Percentiles rank a stretch among this genome's conserved stretches.
Conservation (phyloP, 768 basidiomycete species). For the Podaxis rugospora region DNA sequence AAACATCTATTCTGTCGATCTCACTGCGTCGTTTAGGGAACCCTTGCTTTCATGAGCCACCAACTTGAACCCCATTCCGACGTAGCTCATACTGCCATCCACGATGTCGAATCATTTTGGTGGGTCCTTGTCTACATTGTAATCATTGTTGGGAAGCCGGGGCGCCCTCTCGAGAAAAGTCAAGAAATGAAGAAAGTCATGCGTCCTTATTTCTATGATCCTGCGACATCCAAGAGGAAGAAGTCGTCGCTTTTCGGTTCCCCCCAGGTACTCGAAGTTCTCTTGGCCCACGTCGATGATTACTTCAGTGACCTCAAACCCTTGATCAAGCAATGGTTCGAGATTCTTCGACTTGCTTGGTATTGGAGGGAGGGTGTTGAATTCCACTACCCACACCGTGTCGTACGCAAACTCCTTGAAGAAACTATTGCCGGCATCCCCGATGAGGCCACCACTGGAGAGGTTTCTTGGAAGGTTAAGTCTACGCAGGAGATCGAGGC, state of each 20-base stretch:
- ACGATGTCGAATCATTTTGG: neutral
- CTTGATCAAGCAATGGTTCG: neutral
- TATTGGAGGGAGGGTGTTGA: neutral
- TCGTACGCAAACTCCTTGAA: neutral
- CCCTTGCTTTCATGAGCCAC: neutral
- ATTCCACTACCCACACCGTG: neutral
- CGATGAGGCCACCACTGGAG: too few species aligned
- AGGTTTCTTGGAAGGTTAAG: too few species aligned
- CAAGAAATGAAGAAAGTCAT: too few species aligned
- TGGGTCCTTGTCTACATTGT: neutral
- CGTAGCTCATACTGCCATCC: neutral
- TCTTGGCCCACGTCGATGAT: neutral
- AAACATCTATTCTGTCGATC: neutral
- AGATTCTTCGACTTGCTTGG: neutral
- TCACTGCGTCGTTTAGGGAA: neutral
- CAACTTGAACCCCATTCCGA: neutral
- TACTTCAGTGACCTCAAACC: neutral
- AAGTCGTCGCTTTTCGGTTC: too few species aligned
- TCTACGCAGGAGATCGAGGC: too few species aligned
- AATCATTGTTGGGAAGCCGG: too few species aligned
- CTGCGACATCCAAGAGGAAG: rapidly evolving
- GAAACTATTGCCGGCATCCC: neutral
- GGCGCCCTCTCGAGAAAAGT: too few species aligned
- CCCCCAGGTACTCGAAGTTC: too few species aligned
- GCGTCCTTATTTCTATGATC: too few species aligned